Evolutionary conservation across 805 yeast genomes (phyloP).

Genomic region (Wickerhamiella azymoides): DNA sequence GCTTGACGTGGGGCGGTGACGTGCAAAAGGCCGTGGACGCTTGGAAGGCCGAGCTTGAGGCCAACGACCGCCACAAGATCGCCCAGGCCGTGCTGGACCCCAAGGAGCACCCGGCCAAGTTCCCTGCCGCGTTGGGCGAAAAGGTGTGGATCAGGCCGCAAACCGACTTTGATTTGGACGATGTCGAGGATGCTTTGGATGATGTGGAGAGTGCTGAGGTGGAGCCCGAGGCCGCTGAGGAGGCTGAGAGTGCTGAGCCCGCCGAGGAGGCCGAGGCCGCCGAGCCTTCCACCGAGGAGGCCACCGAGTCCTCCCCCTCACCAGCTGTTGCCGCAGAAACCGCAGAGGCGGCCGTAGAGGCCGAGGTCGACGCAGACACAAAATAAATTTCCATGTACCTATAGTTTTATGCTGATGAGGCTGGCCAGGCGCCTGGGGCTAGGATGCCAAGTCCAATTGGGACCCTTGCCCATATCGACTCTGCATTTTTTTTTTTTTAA

Average conservation of each 20-base stretch:
- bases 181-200: conserved; percentile 11
- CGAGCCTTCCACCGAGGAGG: conserved; percentile 4
- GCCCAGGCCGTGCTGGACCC: conserved; percentile 49
- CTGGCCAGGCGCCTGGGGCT: too few species aligned
- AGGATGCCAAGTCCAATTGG: too few species aligned
- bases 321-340: too few species aligned
- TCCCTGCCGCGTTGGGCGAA: conserved; percentile 24
- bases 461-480: too few species aligned
- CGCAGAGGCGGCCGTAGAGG: too few species aligned
- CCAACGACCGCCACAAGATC: conserved; percentile 39
- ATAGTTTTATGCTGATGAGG: too few species aligned
- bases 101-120: conserved; percentile 23
- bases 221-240: conserved; percentile 10
- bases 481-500: too few species aligned
- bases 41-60: conserved; percentile 53
- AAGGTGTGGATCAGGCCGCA: conserved; percentile 13
- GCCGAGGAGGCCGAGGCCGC: conserved; percentile 13
- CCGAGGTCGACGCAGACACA: too few species aligned
- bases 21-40: conserved; percentile 35
- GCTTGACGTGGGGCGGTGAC: conserved; percentile 50
- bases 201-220: conserved; percentile 11
- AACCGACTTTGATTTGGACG: conserved; percentile 28
- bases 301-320: not conserved
- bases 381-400: too few species aligned
- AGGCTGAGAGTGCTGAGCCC: too few species aligned